These are phyloP conservation scores for Paramecium pentaurelia DNA, from an alignment of 73 alveolate genomes.

Conservation along the genomic window DNA sequence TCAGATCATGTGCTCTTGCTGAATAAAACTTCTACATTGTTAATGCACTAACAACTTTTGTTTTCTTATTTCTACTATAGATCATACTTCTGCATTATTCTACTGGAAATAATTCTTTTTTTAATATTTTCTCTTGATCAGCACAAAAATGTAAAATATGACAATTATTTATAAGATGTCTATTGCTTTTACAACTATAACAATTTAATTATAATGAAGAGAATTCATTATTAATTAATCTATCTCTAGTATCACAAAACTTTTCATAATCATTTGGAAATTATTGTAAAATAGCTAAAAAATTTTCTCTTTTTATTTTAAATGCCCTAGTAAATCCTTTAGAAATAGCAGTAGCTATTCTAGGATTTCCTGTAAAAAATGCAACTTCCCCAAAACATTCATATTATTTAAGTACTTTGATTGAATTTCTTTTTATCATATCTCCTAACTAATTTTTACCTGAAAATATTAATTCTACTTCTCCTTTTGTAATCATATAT, in stretches of 20 bases:
- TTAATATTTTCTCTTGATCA: neutral
- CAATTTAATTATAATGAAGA: constrained; percentile 60
- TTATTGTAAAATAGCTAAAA: constrained; percentile 42
- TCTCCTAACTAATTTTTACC: constrained; percentile 58
- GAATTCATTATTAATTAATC: constrained; percentile 52
- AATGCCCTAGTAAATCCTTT: constrained; percentile 75
- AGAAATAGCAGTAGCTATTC: constrained; percentile 75
- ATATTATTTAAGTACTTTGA: constrained; percentile 64
- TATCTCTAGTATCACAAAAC: constrained; percentile 57
- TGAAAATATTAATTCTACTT: constrained; percentile 69
- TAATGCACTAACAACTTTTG: neutral
- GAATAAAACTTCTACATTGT: neutral
- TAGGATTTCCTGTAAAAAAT: constrained; percentile 79
- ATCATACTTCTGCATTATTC: neutral
- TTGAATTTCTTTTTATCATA: constrained; percentile 30
- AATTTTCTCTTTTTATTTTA: constrained; percentile 63
- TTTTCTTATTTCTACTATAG: neutral
- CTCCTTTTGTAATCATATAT: constrained; percentile 76
- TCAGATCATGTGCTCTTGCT: neutral
- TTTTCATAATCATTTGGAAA: constrained; percentile 69
- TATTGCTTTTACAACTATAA: constrained; percentile 74
- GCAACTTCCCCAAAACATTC: constrained; percentile 82
- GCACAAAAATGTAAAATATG: constrained; percentile 36
- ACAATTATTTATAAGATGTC: constrained; percentile 64
- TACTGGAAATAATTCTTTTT: constrained; percentile 10